Base-by-base conservation (phyloP, 2,329 filamentous ascomycete genomes). In the Blastomyces gilchristii region DNA sequence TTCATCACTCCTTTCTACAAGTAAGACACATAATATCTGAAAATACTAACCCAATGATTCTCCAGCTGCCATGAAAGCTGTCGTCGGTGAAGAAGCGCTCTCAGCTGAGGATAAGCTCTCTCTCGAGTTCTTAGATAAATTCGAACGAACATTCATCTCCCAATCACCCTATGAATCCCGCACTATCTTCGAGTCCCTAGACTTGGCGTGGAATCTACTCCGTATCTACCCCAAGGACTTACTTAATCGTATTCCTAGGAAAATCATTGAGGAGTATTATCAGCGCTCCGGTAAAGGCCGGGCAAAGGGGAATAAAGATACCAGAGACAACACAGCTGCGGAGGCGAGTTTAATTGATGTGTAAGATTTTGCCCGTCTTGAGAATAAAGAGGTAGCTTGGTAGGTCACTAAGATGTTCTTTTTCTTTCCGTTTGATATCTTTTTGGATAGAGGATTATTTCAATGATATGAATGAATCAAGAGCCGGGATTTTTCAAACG, bases 141-240 rank as follows among this genome's bases (percentile, higher is more conserved):
- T 99, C 74, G 94, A 99, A 81, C 88, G 89, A 67, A 90, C 89
- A 64, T 99, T 97, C 79, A 96, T 99, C 76, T 82, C 84, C 67
- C 94, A 99, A 78, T 90, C 90, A 62, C 81, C 91, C 22, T 99
- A 99, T 79, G 94, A 99, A 79, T 88, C 88, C 68, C 88, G 94
- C 71, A 87, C 83, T 67, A 96, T 99, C 73, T 92, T 85, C 77
- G 94, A 99, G 78, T 96, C 91, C 56, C 85, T 99, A 66, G 95
- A 99, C 71, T 85, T 96, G 71, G 95, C 94, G 52, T 99, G 94
- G 94, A 93, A 91, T 73, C 80, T 99, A 76, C 86, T 99, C 69
- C 87, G 94, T 69, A 96, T 99, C 77, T 99, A 93, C 83, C 93
- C 93, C 77, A 97, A 96, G 85, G 94, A 99, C 72, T 81, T 97